Percentiles rank a stretch among this genome's conserved stretches.
Conservation (phyloP, 352 stramenopile species). For the Nothophytophthora sp. region DNA sequence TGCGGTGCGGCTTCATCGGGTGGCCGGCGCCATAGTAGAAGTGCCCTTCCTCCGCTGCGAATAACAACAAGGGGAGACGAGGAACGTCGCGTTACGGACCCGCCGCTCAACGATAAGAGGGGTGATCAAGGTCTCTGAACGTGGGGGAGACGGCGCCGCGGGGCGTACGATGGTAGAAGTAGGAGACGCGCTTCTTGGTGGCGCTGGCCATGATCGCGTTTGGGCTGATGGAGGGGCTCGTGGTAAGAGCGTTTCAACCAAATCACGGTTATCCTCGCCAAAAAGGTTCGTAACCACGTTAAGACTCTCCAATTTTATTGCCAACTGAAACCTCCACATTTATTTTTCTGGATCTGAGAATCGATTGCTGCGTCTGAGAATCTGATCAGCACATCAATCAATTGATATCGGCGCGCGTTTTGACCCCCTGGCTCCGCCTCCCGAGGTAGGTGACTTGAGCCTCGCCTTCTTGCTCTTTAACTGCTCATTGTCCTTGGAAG, state of each 20-base stretch:
- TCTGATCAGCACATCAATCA: constrained; percentile 6
- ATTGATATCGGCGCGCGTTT: constrained; percentile 16
- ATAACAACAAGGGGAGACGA: constrained; percentile 3
- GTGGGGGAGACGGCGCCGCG: background rate
- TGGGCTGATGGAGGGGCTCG: constrained; percentile 15
- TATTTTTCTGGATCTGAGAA: too few relatives aligned
- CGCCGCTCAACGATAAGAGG: background rate
- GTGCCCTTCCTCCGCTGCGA: constrained; percentile 93
- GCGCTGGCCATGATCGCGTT: constrained; percentile 44
- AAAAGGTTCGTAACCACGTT: too few relatives aligned
- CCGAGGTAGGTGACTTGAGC: too few relatives aligned
- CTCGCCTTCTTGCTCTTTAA: constrained; percentile 14
- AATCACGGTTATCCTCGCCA: too few relatives aligned
- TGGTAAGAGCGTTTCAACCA: too few relatives aligned
- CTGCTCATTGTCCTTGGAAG: background rate
- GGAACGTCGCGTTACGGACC: too few relatives aligned
- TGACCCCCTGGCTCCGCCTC: constrained; percentile 1
- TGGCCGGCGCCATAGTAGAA: constrained; percentile 97
- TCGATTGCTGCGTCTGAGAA: background rate
- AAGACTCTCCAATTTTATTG: too few relatives aligned
- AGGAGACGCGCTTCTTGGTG: constrained; percentile 80
- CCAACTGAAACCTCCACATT: too few relatives aligned
- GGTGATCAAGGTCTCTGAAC: constrained; percentile 1
- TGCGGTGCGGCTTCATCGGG: constrained; percentile 97
- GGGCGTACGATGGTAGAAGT: constrained; percentile 86